A percentile compares a stretch with the other conserved stretches of the same genome.
Evolutionary conservation across 2,329 filamentous ascomycete species (phyloP).

Genomic region (Trichoderma citrinoviride): DNA sequence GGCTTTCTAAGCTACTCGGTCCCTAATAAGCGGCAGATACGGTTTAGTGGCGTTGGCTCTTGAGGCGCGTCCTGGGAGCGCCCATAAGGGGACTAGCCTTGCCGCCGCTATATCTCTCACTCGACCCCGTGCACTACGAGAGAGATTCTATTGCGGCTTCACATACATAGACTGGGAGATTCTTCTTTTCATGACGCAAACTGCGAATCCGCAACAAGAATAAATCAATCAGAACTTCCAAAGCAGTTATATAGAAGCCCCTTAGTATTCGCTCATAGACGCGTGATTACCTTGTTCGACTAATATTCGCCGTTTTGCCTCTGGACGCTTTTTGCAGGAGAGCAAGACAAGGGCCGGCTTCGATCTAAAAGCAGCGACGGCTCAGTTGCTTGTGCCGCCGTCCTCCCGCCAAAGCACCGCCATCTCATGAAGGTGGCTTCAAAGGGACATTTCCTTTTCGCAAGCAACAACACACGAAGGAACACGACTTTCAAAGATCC

Average conservation of each 20-base stretch:
- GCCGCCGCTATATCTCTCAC: conserved; percentile 2
- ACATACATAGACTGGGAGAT: neutral
- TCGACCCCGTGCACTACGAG: too few relatives aligned
- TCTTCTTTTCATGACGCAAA: neutral
- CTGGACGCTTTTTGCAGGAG: neutral
- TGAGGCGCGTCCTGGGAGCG: neutral
- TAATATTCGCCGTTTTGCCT: neutral
- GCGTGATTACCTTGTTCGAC: too few relatives aligned
- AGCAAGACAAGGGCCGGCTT: neutral
- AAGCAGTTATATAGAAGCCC: too few relatives aligned
- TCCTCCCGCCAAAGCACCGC: neutral
- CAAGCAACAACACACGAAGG: neutral
- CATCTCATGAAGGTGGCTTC: conserved; percentile 16
- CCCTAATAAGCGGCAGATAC: neutral
- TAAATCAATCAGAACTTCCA: too few relatives aligned
- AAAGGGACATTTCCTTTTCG: neutral
- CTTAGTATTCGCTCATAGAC: too few relatives aligned
- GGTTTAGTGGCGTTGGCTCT: neutral
- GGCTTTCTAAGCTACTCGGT: conserved; percentile 1
- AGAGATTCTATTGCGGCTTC: neutral
- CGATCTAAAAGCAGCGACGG: conserved; percentile 15
- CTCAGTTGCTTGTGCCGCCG: neutral
- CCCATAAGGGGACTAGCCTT: neutral
- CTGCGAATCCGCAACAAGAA: too few relatives aligned
- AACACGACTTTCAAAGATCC: neutral